These are phyloP conservation scores for Aspergillus japonicus DNA, from an alignment of 2,329 filamentous ascomycete species.

Conservation along the genomic window DNA sequence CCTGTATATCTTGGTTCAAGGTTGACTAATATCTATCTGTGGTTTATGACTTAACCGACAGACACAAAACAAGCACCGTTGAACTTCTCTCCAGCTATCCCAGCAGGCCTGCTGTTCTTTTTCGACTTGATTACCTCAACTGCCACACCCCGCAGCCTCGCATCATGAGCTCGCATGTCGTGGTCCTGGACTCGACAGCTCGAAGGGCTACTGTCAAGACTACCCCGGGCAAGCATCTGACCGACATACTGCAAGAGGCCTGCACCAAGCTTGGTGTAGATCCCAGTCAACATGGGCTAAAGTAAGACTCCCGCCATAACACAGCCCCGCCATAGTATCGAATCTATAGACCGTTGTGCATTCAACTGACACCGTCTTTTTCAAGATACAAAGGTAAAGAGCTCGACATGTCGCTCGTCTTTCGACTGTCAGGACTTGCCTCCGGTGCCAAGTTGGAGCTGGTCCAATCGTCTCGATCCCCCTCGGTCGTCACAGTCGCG, in stretches of 20 bases:
- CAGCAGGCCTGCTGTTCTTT: not conserved
- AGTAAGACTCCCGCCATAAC: constrained; percentile 54
- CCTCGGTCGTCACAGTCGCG: constrained; percentile 83
- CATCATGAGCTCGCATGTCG: constrained; percentile 79
- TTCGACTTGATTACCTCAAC: not conserved
- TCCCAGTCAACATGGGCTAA: constrained; percentile 73
- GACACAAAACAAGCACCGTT: not conserved
- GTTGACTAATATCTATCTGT: not conserved
- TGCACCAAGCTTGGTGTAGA: constrained; percentile 76
- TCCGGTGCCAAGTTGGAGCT: constrained; percentile 91
- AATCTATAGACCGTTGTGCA: not conserved
- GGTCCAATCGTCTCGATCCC: constrained; percentile 79
- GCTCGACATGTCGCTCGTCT: constrained; percentile 80
- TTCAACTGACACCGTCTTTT: constrained; percentile 16
- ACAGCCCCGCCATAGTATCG: not conserved
- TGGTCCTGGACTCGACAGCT: constrained; percentile 78
- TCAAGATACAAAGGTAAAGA: constrained; percentile 75
- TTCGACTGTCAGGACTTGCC: constrained; percentile 76
- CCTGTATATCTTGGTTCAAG: not conserved
- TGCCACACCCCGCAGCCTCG: constrained; percentile 20
- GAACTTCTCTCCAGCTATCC: no score
- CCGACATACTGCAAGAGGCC: constrained; percentile 82
- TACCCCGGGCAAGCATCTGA: constrained; percentile 73
- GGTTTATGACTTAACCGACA: not conserved
- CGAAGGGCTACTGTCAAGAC: constrained; percentile 80